These are phyloP conservation scores for Cladophialophora psammophila DNA, from an alignment of 2,329 filamentous ascomycete species.

Conservation along the genomic window DNA sequence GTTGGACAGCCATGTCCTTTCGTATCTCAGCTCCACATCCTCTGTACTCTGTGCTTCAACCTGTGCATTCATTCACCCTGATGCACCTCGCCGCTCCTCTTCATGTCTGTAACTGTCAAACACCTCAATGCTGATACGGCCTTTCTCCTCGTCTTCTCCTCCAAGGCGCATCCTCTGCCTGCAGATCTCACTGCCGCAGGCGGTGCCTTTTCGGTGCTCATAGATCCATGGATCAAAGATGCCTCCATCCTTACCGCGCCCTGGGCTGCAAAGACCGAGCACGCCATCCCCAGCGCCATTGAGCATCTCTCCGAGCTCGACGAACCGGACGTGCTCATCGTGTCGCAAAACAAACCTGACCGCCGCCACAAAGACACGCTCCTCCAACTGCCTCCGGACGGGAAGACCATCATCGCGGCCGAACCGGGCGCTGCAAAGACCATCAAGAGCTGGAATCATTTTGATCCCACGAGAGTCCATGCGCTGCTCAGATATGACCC, in stretches of 20 bases:
- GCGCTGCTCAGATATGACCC: conserved; percentile 53
- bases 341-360: conserved; percentile 70
- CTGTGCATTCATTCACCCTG: neutral
- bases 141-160: conserved; percentile 46
- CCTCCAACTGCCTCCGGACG: conserved; percentile 64
- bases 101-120: conserved; percentile 39
- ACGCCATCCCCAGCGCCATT: conserved; percentile 64
- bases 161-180: conserved; percentile 21
- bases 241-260: conserved; percentile 67
- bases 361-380: conserved; percentile 76
- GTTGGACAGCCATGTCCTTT: neutral
- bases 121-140: conserved; percentile 45
- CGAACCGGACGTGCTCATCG: conserved; percentile 64
- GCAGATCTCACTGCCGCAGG: conserved; percentile 29
- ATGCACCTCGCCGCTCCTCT: neutral
- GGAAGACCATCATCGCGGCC: conserved; percentile 69
- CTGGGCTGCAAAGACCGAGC: conserved; percentile 66
- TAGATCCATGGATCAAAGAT: conserved; percentile 75
- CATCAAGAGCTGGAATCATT: conserved; percentile 73
- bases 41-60: neutral
- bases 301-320: conserved; percentile 63
- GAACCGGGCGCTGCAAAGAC: conserved; percentile 69
- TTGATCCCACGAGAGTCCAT: conserved; percentile 59
- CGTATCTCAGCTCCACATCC: neutral
- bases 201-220: conserved; percentile 66